These are phyloP conservation scores for Paracorniculantispora psalliotae DNA, from an alignment of 2,329 filamentous ascomycete genomes.

Conservation along the genomic window DNA sequence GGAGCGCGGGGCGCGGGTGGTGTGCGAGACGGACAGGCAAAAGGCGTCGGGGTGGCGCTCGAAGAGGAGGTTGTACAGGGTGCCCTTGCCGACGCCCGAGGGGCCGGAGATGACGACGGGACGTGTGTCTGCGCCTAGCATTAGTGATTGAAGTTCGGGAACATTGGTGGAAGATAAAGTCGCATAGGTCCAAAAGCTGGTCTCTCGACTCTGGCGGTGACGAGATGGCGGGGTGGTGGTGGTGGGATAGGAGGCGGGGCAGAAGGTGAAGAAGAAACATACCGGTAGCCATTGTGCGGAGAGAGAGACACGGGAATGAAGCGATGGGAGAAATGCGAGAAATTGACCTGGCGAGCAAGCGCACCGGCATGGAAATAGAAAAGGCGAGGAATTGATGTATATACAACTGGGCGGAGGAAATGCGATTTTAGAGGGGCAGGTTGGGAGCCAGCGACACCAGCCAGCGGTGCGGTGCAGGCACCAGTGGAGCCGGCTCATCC, in stretches of 20 bases:
- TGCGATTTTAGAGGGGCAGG: background rate
- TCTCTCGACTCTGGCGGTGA: background rate
- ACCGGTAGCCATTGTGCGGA: conserved; percentile 8
- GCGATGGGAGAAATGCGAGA: background rate
- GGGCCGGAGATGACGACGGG: conserved; percentile 78
- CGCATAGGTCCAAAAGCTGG: too few relatives aligned
- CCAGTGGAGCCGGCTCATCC: conserved; percentile 9
- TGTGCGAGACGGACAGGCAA: conserved; percentile 63
- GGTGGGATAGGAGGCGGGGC: background rate
- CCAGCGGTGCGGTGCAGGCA: too few relatives aligned
- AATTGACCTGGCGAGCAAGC: background rate
- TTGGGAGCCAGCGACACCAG: background rate
- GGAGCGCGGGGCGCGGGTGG: conserved; percentile 69
- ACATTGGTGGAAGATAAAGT: too few relatives aligned
- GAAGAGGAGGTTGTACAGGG: conserved; percentile 69
- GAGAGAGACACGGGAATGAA: background rate
- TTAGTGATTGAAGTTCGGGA: too few relatives aligned
- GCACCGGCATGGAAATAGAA: conserved; percentile 10
- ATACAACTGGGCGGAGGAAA: background rate
- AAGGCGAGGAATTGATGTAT: background rate
- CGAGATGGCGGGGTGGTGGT: background rate
- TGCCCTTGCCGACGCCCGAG: conserved; percentile 76
- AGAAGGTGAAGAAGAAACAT: background rate
- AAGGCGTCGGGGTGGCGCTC: conserved; percentile 46
- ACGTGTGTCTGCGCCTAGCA: conserved; percentile 38